Evolutionary conservation across 2,329 filamentous ascomycete species (phyloP).

Genomic region (Xylariaceae sp.): DNA sequence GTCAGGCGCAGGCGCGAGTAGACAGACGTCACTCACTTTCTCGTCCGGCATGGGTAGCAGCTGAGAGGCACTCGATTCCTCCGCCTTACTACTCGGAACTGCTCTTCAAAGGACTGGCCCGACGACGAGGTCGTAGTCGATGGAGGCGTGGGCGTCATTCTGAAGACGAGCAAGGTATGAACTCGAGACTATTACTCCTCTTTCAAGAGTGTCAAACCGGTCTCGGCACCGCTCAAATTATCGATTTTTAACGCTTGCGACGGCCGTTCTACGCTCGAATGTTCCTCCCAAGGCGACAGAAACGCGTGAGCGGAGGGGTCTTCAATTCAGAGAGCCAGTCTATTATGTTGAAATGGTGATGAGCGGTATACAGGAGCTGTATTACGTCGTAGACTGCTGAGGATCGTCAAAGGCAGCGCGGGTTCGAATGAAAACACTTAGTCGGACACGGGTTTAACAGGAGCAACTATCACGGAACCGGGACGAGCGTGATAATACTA

Average conservation of each 20-base stretch:
- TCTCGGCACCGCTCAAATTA: slow-evolving; percentile 20
- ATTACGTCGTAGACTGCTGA: background rate
- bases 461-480: background rate
- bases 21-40: slow-evolving; percentile 60
- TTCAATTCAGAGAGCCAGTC: background rate
- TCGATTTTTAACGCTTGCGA: slow-evolving; percentile 20
- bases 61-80: slow-evolving; percentile 88
- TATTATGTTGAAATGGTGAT: background rate
- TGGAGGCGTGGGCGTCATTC: slow-evolving; percentile 71
- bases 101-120: slow-evolving; percentile 74
- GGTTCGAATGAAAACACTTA: no score
- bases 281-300: slow-evolving; percentile 2
- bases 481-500: background rate
- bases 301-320: background rate
- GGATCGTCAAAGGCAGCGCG: background rate
- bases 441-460: no score
- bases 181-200: slow-evolving; percentile 12
- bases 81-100: slow-evolving; percentile 84
- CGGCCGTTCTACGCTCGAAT: slow-evolving; percentile 16
- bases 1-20: slow-evolving; percentile 8
- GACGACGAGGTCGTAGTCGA: slow-evolving; percentile 74
- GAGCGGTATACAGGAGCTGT: background rate
- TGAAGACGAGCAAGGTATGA: slow-evolving; percentile 19
- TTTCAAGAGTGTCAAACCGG: slow-evolving; percentile 21
- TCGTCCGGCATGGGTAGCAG: slow-evolving; percentile 82